A percentile compares a stretch with the other conserved stretches of the same genome.
These are phyloP conservation scores for Mycena kentingensis DNA, from an alignment of 768 basidiomycete genomes.

Conservation along the genomic window DNA sequence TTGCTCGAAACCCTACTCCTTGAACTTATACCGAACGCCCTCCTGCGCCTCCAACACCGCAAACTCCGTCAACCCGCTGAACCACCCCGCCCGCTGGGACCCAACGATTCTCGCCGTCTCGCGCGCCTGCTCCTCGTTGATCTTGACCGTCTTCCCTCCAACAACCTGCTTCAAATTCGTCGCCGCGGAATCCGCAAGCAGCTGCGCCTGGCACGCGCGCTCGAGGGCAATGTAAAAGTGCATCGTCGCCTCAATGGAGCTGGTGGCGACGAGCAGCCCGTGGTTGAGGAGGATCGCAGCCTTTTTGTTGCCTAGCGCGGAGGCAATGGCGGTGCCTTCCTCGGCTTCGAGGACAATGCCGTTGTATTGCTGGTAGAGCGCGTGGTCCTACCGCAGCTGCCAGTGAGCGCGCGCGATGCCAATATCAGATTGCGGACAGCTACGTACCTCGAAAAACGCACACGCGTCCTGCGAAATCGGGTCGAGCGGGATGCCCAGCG, in stretches of 20 bases:
- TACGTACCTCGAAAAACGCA: constrained; percentile 38
- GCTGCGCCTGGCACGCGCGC: constrained; percentile 48
- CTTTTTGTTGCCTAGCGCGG: constrained; percentile 42
- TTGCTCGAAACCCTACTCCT: too few relatives aligned
- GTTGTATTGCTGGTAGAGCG: constrained; percentile 47
- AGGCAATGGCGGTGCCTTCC: constrained; percentile 49
- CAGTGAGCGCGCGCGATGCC: too few relatives aligned
- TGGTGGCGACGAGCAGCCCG: constrained; percentile 41
- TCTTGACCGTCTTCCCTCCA: constrained; percentile 27
- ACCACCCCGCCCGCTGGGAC: constrained; percentile 36
- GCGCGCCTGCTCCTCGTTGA: constrained; percentile 31
- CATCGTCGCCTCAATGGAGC: constrained; percentile 45
- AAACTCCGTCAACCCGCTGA: constrained; percentile 41
- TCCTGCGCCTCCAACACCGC: constrained; percentile 38
- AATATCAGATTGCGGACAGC: too few relatives aligned
- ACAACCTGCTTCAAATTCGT: constrained; percentile 14
- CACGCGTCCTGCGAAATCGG: constrained; percentile 48
- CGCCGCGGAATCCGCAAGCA: constrained; percentile 47
- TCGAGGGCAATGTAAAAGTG: constrained; percentile 46
- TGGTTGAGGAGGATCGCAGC: constrained; percentile 48
- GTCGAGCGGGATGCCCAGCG: constrained; percentile 44
- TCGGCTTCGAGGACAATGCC: constrained; percentile 49
- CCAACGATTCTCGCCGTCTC: constrained; percentile 30
- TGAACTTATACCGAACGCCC: constrained; percentile 24
- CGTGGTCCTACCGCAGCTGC: constrained; percentile 31